A percentile compares a stretch with the other conserved stretches of the same genome.
These are phyloP conservation scores for Naganishia onofrii DNA, from an alignment of 768 basidiomycete genomes.

Conservation along the genomic window DNA sequence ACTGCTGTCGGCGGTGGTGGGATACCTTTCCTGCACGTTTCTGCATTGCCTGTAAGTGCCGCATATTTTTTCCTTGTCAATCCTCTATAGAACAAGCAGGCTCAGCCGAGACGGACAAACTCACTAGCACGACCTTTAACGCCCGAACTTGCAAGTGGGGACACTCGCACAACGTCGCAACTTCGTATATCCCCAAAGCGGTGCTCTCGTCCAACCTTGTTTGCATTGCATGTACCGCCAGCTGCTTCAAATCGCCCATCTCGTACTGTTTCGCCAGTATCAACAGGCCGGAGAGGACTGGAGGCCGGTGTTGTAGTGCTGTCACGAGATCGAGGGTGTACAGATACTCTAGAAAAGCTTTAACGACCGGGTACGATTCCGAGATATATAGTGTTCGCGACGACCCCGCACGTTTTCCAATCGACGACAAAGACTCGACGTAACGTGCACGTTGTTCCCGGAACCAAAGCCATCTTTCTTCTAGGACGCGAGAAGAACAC, in stretches of 20 bases:
- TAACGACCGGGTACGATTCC: slow-evolving; percentile 81
- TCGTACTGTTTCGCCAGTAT: slow-evolving; percentile 80
- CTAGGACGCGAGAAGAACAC: slow-evolving; percentile 78
- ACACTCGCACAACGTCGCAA: slow-evolving; percentile 84
- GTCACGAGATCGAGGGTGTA: slow-evolving; percentile 83
- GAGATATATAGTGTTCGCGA: slow-evolving; percentile 80
- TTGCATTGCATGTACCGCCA: slow-evolving; percentile 95
- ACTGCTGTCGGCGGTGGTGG: slow-evolving; percentile 17
- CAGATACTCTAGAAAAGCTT: slow-evolving; percentile 89
- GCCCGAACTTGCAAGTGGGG: slow-evolving; percentile 85
- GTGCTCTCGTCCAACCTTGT: slow-evolving; percentile 76
- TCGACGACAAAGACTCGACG: slow-evolving; percentile 55
- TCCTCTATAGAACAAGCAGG: too few relatives aligned
- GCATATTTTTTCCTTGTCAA: too few relatives aligned
- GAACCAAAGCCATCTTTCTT: slow-evolving; percentile 96
- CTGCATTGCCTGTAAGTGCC: slow-evolving; percentile 20
- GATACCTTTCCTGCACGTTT: slow-evolving; percentile 9
- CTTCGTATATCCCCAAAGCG: slow-evolving; percentile 89
- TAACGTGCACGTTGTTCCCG: slow-evolving; percentile 55
- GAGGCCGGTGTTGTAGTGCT: slow-evolving; percentile 83
- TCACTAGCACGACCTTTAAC: slow-evolving; percentile 49
- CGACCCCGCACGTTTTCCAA: background rate
- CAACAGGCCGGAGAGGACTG: slow-evolving; percentile 81
- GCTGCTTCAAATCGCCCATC: slow-evolving; percentile 67
- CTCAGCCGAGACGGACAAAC: too few relatives aligned